Evolutionary conservation across 306 rosid genomes (phyloP), one percentile per base, ranked within the genome.

Genomic region (Myrica gale): DNA sequence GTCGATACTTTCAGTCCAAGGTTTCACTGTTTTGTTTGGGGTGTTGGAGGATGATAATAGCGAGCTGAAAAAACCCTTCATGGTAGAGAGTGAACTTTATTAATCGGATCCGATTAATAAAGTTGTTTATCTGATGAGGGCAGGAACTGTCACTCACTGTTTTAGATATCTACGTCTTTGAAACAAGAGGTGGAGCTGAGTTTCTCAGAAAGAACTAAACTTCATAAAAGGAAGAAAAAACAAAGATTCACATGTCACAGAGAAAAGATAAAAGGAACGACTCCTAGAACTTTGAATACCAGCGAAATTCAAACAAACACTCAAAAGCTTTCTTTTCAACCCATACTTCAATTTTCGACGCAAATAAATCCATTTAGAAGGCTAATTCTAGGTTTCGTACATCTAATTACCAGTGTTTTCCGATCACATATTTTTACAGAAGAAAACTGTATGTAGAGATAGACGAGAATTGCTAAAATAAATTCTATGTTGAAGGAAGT

Each of bases 131-230:
- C 37, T 32, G 37, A 32, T 74, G 81, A 79, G 80, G 84, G 78
- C 74, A 82, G 46, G 73, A 65, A 79, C 88, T 82, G 86, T 79
- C 72, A 74, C 69, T 58, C 82, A 84, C 87, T 85, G 79, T 85
- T 85, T 85, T 58, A 71, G 78, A 84, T 82, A 70, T 79, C 46
- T 79, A 58, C 56, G 9, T 55, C 79, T 69, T 68, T 20, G 65
- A 63, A 80, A 47, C 71, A 62, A 78, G 70, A 32, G 77, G 85
- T 74, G 62, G 82, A 74, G 55, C 41, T 61, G 45, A 21, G 82
- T 58, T 73, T 72, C 55, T 76, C 62, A 72, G 62, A 19, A 76
- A 46, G 7, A 42, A 5, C 6, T 50, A 15, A 48, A 48, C 53
- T 15, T 15, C 15, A 48, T 15, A 48, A 48, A 10, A 48, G 37